These are phyloP conservation scores for Articulospora tetracladia DNA, from an alignment of 495 filamentous ascomycete genomes.

Conservation along the genomic window DNA sequence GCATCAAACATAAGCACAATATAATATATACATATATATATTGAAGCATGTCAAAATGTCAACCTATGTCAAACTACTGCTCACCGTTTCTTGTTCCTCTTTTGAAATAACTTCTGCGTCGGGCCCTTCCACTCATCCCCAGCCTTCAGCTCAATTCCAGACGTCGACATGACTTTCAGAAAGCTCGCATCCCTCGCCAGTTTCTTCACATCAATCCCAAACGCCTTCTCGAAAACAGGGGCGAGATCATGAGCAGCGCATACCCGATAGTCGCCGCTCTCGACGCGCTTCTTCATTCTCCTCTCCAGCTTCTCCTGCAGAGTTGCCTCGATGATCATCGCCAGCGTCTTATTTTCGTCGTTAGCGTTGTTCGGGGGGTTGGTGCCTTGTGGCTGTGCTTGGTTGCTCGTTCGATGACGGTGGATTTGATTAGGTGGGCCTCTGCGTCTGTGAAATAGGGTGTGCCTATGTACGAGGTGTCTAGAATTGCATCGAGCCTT, in stretches of 20 bases:
- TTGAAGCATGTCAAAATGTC: no score
- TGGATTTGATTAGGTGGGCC: neutral
- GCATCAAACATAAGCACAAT: no score
- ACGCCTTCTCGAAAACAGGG: slow-evolving; percentile 20
- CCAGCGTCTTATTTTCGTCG: slow-evolving; percentile 12
- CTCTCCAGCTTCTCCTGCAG: slow-evolving; percentile 10
- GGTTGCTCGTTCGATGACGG: neutral
- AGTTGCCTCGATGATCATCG: slow-evolving; percentile 18
- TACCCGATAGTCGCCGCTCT: slow-evolving; percentile 19
- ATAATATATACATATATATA: no score
- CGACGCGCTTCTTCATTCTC: slow-evolving; percentile 8
- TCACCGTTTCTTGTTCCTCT: neutral
- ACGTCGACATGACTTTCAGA: slow-evolving; percentile 10
- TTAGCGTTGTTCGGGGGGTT: slow-evolving; percentile 3
- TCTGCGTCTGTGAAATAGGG: slow-evolving; percentile 13
- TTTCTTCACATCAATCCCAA: slow-evolving; percentile 25
- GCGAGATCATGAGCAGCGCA: slow-evolving; percentile 29
- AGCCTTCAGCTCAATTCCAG: slow-evolving; percentile 16
- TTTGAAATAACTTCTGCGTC: neutral
- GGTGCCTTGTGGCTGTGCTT: slow-evolving; percentile 8
- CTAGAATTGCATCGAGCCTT: slow-evolving; percentile 18
- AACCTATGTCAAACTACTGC: no score
- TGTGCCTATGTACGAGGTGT: slow-evolving; percentile 22
- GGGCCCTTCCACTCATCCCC: slow-evolving; percentile 1
- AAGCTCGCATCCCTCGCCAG: slow-evolving; percentile 23